Conservation (phyloP, 306 rosid species). For the Ormosia emarginata region DNA sequence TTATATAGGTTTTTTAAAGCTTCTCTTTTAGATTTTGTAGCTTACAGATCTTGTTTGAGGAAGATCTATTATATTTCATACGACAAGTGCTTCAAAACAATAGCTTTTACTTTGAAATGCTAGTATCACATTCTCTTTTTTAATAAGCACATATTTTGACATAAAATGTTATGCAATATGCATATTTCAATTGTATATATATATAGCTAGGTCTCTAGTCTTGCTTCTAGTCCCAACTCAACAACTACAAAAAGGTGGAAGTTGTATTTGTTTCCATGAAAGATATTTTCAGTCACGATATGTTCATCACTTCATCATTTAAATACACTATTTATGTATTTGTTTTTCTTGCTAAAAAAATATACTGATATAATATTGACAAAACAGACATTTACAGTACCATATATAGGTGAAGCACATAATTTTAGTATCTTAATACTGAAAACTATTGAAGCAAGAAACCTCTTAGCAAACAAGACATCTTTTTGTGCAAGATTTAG, state of each 20-base stretch:
- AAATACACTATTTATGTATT: neutral
- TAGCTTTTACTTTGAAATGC: constrained; percentile 1
- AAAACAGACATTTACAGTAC: neutral
- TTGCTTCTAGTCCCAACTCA: neutral
- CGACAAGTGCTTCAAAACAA: neutral
- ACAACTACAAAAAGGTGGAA: neutral
- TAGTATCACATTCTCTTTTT: neutral
- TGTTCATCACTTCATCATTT: neutral
- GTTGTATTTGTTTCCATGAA: neutral
- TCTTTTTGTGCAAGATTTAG: neutral
- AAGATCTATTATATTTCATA: neutral
- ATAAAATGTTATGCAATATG: neutral
- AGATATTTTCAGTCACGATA: neutral
- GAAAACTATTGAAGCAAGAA: constrained; percentile 7
- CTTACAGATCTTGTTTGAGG: neutral
- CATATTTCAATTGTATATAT: too few relatives aligned
- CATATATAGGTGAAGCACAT: neutral
- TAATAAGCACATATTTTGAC: neutral
- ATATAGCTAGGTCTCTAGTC: neutral
- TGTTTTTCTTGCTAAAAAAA: constrained; percentile 1
- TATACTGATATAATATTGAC: neutral
- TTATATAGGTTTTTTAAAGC: neutral
- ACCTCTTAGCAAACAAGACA: neutral
- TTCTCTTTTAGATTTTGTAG: neutral
- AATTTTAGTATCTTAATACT: neutral